Evolutionary conservation across 2,329 filamentous ascomycete species (phyloP).

Genomic region (Juglanconis oblonga): DNA sequence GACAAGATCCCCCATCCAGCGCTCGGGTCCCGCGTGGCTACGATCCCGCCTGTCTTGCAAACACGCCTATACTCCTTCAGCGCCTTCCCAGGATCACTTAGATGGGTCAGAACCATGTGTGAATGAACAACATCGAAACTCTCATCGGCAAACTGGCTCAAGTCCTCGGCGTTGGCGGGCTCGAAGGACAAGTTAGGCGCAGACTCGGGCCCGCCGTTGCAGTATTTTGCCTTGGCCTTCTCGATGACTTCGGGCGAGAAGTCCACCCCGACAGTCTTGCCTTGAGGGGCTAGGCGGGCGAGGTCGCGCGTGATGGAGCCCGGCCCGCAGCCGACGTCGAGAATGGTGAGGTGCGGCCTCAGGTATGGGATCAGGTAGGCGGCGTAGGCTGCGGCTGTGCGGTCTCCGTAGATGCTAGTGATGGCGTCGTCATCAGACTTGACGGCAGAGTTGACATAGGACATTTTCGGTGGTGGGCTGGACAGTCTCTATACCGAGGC

Average conservation of each 20-base stretch:
- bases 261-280: conserved; percentile 35
- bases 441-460: not conserved
- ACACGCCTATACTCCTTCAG: conserved; percentile 54
- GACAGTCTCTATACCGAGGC: too few relatives aligned
- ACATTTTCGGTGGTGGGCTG: not conserved
- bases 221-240: conserved; percentile 5
- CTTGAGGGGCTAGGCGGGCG: conserved; percentile 34
- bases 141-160: conserved; percentile 38
- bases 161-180: conserved; percentile 27
- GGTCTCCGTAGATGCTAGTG: conserved; percentile 13
- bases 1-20: not conserved
- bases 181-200: conserved; percentile 30
- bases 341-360: conserved; percentile 30
- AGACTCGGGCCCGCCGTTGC: conserved; percentile 2
- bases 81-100: conserved; percentile 46
- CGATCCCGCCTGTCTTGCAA: not conserved
- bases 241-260: conserved; percentile 27
- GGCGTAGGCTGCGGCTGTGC: conserved; percentile 40
- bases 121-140: conserved; percentile 59
- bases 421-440: not conserved
- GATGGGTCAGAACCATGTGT: conserved; percentile 57
- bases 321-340: conserved; percentile 44
- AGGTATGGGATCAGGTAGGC: conserved; percentile 38
- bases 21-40: not conserved
- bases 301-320: conserved; percentile 43